Conservation (phyloP, 371 early-diverging fungal genomes). For the Batrachochytrium dendrobatidis region DNA sequence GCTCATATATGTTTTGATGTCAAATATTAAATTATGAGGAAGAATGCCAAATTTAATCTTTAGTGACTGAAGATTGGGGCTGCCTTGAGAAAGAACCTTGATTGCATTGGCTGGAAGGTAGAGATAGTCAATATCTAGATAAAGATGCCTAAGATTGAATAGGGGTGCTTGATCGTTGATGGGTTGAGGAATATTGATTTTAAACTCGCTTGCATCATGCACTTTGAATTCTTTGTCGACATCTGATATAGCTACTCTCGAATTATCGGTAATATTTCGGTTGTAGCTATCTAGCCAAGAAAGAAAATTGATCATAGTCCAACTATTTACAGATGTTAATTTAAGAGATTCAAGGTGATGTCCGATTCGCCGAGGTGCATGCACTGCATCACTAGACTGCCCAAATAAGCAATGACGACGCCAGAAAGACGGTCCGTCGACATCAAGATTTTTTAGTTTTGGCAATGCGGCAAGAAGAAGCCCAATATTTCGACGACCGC, state of each 20-base stretch:
- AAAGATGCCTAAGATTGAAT: background rate
- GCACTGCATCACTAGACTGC: background rate
- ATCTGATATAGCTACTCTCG: too few relatives aligned
- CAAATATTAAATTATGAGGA: background rate
- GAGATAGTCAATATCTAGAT: constrained; percentile 5
- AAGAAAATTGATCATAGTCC: background rate
- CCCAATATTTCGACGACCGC: constrained; percentile 1
- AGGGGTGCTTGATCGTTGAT: too few relatives aligned
- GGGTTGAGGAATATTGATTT: background rate
- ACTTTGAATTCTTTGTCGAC: constrained; percentile 1
- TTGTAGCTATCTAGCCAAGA: too few relatives aligned
- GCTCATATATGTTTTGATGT: background rate
- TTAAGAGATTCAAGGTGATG: background rate
- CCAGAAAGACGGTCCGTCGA: constrained; percentile 4
- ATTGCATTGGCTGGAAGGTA: background rate
- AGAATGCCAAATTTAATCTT: constrained; percentile 3
- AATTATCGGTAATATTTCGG: too few relatives aligned
- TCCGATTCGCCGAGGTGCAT: background rate
- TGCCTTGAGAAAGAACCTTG: background rate
- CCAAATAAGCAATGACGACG: too few relatives aligned
- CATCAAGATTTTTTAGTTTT: background rate
- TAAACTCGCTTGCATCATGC: background rate
- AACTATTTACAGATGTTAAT: background rate
- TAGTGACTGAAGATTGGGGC: background rate
- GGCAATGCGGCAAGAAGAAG: background rate